Conservation (phyloP, 257 asterid species). For the Salvia hispanica region DNA sequence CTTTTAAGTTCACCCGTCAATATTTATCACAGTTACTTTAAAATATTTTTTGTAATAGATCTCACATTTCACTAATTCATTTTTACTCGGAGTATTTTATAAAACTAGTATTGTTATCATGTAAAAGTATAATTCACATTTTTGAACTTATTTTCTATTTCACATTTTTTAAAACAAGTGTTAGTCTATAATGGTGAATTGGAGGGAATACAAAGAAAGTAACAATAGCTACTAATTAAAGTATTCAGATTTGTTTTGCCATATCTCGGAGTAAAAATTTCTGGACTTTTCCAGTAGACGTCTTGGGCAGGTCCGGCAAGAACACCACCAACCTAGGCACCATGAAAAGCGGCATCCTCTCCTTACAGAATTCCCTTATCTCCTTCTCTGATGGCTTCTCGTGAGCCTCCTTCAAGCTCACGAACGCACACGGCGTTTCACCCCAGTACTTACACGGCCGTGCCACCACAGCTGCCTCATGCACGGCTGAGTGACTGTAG, state of each 20-base stretch:
- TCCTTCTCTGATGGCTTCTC: slow-evolving; percentile 39
- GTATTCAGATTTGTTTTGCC: not conserved
- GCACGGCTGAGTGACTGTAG: slow-evolving; percentile 45
- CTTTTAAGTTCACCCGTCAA: no score
- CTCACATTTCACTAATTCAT: no score
- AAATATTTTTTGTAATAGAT: no score
- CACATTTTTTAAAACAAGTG: no score
- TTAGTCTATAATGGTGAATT: no score
- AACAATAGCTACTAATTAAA: not conserved
- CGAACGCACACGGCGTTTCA: slow-evolving; percentile 48
- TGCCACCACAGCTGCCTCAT: slow-evolving; percentile 57
- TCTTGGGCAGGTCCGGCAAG: slow-evolving; percentile 19
- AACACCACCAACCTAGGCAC: slow-evolving; percentile 49
- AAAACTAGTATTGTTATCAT: no score
- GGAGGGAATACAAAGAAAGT: no score
- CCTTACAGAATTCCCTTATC: slow-evolving; percentile 42
- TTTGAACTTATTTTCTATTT: no score
- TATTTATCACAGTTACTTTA: no score
- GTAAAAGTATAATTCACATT: no score
- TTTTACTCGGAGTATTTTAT: no score
- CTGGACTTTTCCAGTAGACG: slow-evolving; percentile 20
- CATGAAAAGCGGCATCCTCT: slow-evolving; percentile 44
- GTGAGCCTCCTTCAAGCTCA: slow-evolving; percentile 32
- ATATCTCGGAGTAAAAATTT: slow-evolving; percentile 23
- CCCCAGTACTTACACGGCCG: slow-evolving; percentile 42